phyloP scores from a whole-genome alignment of 306 rosid genomes.

The Prunus mira region DNA sequence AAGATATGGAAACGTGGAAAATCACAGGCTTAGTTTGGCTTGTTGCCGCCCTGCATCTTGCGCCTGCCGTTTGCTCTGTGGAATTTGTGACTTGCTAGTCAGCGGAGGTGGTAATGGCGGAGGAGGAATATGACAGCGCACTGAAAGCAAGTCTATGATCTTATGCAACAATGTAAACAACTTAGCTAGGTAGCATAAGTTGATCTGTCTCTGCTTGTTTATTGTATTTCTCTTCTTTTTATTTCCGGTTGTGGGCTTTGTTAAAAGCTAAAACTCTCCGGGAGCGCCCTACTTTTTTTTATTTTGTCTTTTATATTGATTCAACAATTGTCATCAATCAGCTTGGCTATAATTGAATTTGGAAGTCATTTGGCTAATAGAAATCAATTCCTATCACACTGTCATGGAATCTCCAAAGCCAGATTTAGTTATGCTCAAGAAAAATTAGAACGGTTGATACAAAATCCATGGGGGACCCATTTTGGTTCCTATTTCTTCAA shows the following conservation, averaged over 20 bases:
- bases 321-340: too few species aligned
- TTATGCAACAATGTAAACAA: too few species aligned
- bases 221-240: too few species aligned
- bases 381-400: neutral
- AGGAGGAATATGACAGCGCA: too few species aligned
- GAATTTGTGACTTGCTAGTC: neutral
- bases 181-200: too few species aligned
- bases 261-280: too few species aligned
- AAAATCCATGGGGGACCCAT: neutral
- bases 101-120: neutral
- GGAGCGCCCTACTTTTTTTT: too few species aligned
- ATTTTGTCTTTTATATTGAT: too few species aligned
- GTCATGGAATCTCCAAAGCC: neutral
- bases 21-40: neutral
- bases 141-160: neutral
- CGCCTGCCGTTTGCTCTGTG: neutral
- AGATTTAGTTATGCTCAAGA: neutral
- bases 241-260: too few species aligned
- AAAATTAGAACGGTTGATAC: neutral
- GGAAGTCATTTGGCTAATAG: too few species aligned
- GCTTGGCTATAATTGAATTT: too few species aligned
- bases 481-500: neutral
- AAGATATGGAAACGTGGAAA: neutral
- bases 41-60: neutral
- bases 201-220: neutral